These are phyloP conservation scores for Musa acuminata DNA, from an alignment of 176 grass and related monocot genomes.

Conservation along the genomic window DNA sequence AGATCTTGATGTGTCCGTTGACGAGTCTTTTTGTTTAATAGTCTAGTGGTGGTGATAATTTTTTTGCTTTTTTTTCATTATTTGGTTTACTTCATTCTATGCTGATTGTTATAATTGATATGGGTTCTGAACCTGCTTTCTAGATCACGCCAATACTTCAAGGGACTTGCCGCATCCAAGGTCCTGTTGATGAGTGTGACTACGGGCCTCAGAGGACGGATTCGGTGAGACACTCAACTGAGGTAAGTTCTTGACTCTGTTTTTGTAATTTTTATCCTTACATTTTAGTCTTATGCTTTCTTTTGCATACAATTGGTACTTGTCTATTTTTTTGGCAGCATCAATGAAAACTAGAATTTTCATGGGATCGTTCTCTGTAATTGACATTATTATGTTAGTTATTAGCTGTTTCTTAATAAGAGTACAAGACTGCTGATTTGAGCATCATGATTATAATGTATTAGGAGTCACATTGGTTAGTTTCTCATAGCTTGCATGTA, in stretches of 20 bases:
- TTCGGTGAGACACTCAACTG: slow-evolving; percentile 21
- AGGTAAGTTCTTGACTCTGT: background rate
- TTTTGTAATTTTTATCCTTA: background rate
- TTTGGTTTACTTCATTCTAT: background rate
- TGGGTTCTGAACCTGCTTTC: slow-evolving; percentile 27
- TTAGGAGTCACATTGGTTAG: no score
- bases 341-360: no score
- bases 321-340: no score
- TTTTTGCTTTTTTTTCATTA: background rate
- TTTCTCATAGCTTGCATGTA: no score
- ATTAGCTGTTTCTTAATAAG: no score
- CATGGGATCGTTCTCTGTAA: no score
- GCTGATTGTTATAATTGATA: slow-evolving; percentile 16
- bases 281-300: background rate
- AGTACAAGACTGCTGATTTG: no score
- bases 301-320: background rate
- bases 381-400: no score
- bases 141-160: slow-evolving; percentile 43
- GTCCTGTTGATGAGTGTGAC: slow-evolving; percentile 33
- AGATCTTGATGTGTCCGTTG: background rate
- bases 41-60: background rate
- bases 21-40: background rate
- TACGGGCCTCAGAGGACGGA: slow-evolving; percentile 17
- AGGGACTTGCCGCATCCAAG: slow-evolving; percentile 32
- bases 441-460: no score